Base-by-base conservation (phyloP, 192 early-diverging fungal genomes). In the Coemansia sp. region DNA sequence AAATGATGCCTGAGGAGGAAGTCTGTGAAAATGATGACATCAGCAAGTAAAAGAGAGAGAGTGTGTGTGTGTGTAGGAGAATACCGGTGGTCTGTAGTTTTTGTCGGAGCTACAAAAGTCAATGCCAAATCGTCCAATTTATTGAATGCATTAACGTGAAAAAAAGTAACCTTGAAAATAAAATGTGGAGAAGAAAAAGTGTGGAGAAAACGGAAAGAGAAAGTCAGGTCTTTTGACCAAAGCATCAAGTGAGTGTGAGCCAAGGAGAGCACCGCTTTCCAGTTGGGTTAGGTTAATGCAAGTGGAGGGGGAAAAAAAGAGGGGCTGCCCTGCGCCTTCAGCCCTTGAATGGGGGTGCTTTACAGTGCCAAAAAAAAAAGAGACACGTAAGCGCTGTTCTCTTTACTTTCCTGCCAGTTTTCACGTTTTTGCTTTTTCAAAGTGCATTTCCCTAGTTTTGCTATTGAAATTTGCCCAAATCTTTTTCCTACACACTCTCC, bases 1-100 rank as follows among this genome's bases (percentile, higher is more conserved):
- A 92, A 48, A 93, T 88, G 63, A 95, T 88, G 58, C 88, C 79
- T 13, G 63, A 66, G n/a, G 74, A 74, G 15, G 53, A 56, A 30
- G 53, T 7, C 30, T 56, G 33, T 12, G 40, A 35, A 45, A 56
- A 21, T n/a, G 34, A 21, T 55, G 66, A 45, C 58, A 39, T 62
- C 33, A 33, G 21, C 28, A 25, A 21, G 46, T 49, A 42, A 4
- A 42, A 13, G 40, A 42, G n/a, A 16, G 40, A 2, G 40, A 7
- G 40, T 6, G 40, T 6, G 8, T 10, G 40, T 13, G 7, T 13
- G 12, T 4, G 15, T 4, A 13, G 40, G 15, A 42, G 6, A 16
- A 15, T 42, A 15, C 15, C 40, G 15, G 12, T 42, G 15, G 15
- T 42, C 15, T 42, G 15, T 42, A 13, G 34, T 34, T 34, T n/a